Conservation (phyloP, 257 asterid species). For the Scutellaria minor region DNA sequence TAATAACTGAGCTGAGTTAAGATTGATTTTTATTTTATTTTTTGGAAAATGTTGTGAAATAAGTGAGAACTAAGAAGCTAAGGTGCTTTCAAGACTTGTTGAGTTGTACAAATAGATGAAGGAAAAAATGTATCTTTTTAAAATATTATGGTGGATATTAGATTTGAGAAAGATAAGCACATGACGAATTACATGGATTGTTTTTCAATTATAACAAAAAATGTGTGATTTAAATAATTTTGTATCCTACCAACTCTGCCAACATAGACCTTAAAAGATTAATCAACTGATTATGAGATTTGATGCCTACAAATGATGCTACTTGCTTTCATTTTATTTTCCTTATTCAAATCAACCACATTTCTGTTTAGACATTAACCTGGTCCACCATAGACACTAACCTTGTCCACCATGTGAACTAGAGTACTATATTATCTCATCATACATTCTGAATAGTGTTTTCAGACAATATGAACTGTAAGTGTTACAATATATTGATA, state of each 20-base stretch:
- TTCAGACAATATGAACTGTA: no score
- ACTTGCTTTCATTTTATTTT: background rate
- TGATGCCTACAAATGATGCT: background rate
- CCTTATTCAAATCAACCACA: background rate
- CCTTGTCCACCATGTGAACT: background rate
- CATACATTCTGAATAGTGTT: no score
- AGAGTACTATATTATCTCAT: background rate
- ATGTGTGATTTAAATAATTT: background rate
- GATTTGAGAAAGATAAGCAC: background rate
- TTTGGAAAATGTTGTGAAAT: no score
- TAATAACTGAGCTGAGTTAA: no score
- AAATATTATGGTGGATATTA: background rate
- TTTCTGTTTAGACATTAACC: background rate
- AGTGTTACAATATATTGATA: no score
- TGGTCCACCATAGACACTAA: background rate
- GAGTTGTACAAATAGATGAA: background rate
- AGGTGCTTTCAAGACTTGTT: background rate
- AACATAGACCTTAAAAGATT: background rate
- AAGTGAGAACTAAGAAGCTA: no score
- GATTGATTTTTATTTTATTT: no score
- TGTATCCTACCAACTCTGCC: background rate
- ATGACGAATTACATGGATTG: background rate
- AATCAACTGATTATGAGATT: background rate
- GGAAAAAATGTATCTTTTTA: background rate
- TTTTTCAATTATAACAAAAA: background rate